Percentiles rank a stretch among this genome's conserved stretches.
phyloP scores from a whole-genome alignment of 306 rosid species.

The Vigna unguiculata region DNA sequence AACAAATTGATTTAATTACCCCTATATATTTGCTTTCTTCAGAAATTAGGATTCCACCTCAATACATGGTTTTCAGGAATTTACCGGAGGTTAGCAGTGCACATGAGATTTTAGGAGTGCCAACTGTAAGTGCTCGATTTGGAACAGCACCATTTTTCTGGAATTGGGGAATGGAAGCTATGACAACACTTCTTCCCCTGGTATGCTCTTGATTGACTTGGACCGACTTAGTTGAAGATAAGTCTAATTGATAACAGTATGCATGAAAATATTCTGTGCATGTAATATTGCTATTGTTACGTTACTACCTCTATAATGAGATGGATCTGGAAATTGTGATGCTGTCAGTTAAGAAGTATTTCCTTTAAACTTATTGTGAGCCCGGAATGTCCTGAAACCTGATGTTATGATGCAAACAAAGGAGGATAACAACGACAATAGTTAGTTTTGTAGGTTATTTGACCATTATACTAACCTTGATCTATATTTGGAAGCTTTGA shows the following conservation, averaged over 20 bases:
- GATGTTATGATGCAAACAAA: constrained; percentile 16
- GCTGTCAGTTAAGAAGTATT: constrained; percentile 4
- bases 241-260: constrained; percentile 29
- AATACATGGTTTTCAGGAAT: constrained; percentile 71
- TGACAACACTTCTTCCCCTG: constrained; percentile 76
- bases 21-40: constrained; percentile 43
- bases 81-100: constrained; percentile 94
- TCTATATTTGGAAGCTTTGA: not conserved
- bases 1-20: constrained; percentile 38
- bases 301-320: constrained; percentile 2
- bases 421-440: not conserved
- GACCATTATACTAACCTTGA: constrained; percentile 23
- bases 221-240: constrained; percentile 23
- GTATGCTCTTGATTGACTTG: constrained; percentile 50
- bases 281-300: not conserved
- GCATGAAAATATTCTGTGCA: constrained; percentile 26
- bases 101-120: constrained; percentile 84
- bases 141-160: constrained; percentile 95
- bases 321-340: not conserved
- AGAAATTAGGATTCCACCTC: constrained; percentile 44
- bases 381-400: constrained; percentile 7
- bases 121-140: constrained; percentile 94
- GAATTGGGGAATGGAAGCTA: constrained; percentile 96
- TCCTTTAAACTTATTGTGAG: constrained; percentile 3
- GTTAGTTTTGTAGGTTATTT: not conserved